These are phyloP conservation scores for Begonia loranthoides DNA, from an alignment of 306 rosid species.

Conservation along the genomic window DNA sequence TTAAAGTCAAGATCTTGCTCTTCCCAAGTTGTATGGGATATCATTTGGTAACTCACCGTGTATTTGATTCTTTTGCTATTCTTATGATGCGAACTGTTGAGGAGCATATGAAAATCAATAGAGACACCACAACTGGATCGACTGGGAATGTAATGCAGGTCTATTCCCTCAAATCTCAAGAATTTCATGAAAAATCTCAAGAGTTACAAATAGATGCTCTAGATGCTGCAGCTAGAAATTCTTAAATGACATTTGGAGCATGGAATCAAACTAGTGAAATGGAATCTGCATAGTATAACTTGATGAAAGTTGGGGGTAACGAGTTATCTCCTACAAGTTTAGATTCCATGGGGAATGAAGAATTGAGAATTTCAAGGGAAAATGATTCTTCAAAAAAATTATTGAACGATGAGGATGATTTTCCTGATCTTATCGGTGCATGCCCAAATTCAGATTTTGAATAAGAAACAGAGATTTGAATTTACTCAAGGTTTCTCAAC, in stretches of 20 bases:
- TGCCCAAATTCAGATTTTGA: slow-evolving; percentile 59
- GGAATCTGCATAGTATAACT: slow-evolving; percentile 14
- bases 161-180: slow-evolving; percentile 6
- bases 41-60: no score
- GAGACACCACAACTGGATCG: no score
- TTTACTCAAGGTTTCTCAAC: background rate
- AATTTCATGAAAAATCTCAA: slow-evolving; percentile 11
- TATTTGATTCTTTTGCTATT: no score
- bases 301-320: background rate
- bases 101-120: background rate
- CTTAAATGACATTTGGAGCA: slow-evolving; percentile 11
- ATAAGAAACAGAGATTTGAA: slow-evolving; percentile 1
- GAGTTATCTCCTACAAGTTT: slow-evolving; percentile 12
- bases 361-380: slow-evolving; percentile 10
- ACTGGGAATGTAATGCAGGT: slow-evolving; percentile 12
- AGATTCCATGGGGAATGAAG: slow-evolving; percentile 13
- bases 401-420: slow-evolving; percentile 23
- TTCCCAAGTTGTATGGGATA: no score
- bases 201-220: slow-evolving; percentile 14
- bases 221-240: slow-evolving; percentile 4
- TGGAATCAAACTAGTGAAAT: slow-evolving; percentile 16
- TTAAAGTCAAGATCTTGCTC: no score
- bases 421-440: slow-evolving; percentile 63
- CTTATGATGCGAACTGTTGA: background rate
- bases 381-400: slow-evolving; percentile 7